Evolutionary conservation across 1,284 basidiomycete genomes (phyloP), one percentile per base, ranked within the genome.

Genomic region (Pseudozyma sp.): DNA sequence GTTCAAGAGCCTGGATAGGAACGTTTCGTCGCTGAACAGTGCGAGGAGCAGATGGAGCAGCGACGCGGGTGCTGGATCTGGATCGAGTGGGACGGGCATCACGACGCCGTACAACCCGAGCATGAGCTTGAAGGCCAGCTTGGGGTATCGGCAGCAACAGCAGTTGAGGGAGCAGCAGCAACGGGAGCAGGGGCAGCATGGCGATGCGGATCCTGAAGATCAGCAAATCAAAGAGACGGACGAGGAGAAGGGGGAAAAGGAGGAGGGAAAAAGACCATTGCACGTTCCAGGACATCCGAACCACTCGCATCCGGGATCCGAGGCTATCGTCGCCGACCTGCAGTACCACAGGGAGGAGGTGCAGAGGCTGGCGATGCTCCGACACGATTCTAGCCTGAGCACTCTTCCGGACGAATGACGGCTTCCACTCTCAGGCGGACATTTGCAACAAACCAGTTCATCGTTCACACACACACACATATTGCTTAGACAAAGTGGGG

Each of bases 261-360:
- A 33, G 43, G 42, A 45, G 39, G n/a, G 34, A 7, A 24, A 24
- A 24, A 55, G 60, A 39, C 70, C 70, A 35, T 1, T 47, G 35
- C 67, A 70, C 19, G 49, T 66, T 0, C 72, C 68, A 7, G 73
- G 73, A 0, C 73, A 68, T 43, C 73, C 73, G 14, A 63, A 71
- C 49, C 73, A 75, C 61, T 44, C 69, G 10, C 76, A 77, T 39
- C 70, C 80, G 0, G 78, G 78, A 9, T 80, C 72, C 43, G 43
- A 55, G 16, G 80, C 80, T 1, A 48, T 72, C 9, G 60, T 77
- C 4, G 80, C 80, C 16, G 80, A 81, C 45, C 52, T 72, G 45
- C 73, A 76, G 58, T 81, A 81, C 50, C 56, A 66, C 19, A 60
- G 65, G 42, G 78, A 81, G 47, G 70, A 75, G 24, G 64, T 56